Evolutionary conservation across 1,284 basidiomycete genomes (phyloP).

Genomic region (Polyporus tsugae): DNA sequence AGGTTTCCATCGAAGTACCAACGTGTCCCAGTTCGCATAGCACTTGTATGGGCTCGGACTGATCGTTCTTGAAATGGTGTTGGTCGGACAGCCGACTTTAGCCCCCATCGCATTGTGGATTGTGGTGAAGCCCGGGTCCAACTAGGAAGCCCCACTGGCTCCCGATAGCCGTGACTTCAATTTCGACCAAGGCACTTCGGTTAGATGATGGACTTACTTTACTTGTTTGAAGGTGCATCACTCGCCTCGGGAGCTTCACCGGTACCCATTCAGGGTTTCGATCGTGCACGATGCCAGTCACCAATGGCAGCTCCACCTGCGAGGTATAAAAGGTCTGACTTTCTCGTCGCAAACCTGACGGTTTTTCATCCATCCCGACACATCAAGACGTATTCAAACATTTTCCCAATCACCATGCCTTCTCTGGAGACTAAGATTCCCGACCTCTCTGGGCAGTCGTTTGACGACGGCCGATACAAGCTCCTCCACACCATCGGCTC

Average conservation of each 20-base stretch:
- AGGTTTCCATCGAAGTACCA: not conserved
- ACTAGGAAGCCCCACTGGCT: not conserved
- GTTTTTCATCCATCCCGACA: not conserved
- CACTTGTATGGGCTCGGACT: not conserved
- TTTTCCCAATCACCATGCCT: constrained; percentile 19
- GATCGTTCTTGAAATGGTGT: not conserved
- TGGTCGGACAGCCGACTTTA: not conserved
- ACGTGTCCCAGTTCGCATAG: no score
- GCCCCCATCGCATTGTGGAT: not conserved
- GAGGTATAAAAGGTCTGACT: not conserved
- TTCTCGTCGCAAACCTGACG: not conserved
- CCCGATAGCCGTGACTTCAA: not conserved
- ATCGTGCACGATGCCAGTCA: not conserved
- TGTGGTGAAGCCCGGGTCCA: not conserved
- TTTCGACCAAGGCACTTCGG: not conserved
- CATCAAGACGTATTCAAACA: not conserved
- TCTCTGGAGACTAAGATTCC: constrained; percentile 20
- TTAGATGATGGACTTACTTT: not conserved
- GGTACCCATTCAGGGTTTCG: not conserved
- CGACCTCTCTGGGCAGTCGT: constrained; percentile 31
- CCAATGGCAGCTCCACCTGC: not conserved
- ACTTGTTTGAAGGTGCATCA: not conserved
- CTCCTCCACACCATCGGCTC: constrained; percentile 62
- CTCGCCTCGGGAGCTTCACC: not conserved
- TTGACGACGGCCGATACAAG: constrained; percentile 49